A percentile compares a stretch with the other conserved stretches of the same genome.
These are phyloP conservation scores for Trifolium fragiferum DNA, from an alignment of 306 rosid species.

Conservation along the genomic window DNA sequence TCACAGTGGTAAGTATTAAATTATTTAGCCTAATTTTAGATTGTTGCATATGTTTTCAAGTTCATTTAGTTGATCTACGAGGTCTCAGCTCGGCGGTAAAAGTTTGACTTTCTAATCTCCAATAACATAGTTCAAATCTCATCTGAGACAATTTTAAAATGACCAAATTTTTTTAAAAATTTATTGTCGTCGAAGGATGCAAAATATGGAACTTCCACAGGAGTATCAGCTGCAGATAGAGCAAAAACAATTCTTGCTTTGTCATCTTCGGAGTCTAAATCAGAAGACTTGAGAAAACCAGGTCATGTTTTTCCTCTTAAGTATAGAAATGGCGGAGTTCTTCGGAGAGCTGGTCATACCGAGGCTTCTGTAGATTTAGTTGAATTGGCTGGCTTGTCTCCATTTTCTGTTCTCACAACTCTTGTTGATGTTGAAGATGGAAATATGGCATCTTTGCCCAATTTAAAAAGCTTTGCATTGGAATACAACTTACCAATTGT, in stretches of 20 bases:
- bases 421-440: slow-evolving; percentile 67
- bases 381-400: slow-evolving; percentile 64
- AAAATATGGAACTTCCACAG: slow-evolving; percentile 67
- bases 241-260: slow-evolving; percentile 74
- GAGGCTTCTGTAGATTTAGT: slow-evolving; percentile 90
- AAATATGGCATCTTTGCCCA: slow-evolving; percentile 67
- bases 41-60: background rate
- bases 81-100: too few species aligned
- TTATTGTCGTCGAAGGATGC: slow-evolving; percentile 60
- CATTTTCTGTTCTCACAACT: slow-evolving; percentile 75
- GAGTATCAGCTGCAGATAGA: slow-evolving; percentile 83
- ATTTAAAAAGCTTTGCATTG: slow-evolving; percentile 59
- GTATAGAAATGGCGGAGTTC: slow-evolving; percentile 82
- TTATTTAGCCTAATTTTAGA: background rate
- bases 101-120: too few species aligned
- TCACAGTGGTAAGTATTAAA: slow-evolving; percentile 72
- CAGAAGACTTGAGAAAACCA: slow-evolving; percentile 73
- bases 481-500: slow-evolving; percentile 65
- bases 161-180: background rate
- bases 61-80: background rate
- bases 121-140: too few species aligned
- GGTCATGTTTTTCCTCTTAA: slow-evolving; percentile 90
- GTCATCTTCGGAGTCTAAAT: slow-evolving; percentile 61
- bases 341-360: slow-evolving; percentile 85
- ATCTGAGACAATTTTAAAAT: too few species aligned